These are phyloP conservation scores for Anthoceros angustus DNA, from an alignment of 225 moss, liverwort and hornwort species.

Conservation along the genomic window DNA sequence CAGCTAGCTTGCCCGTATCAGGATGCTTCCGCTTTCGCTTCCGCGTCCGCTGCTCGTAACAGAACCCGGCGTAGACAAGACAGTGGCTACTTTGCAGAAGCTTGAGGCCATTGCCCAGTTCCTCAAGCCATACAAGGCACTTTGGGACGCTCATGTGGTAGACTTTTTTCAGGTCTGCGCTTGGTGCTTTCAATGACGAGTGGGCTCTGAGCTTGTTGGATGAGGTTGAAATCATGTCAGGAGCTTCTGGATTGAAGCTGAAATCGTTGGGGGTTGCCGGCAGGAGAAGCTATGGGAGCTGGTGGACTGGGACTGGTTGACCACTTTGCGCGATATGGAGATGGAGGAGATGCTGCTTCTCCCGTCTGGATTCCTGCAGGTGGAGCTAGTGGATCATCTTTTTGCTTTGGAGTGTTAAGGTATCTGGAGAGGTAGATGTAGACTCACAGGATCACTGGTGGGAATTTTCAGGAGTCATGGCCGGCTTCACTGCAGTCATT, in stretches of 20 bases:
- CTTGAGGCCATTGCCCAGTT: conserved; percentile 19
- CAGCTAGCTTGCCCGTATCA: too few relatives aligned
- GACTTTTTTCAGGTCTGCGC: conserved; percentile 39
- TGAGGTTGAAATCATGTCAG: not conserved
- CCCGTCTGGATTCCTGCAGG: conserved; percentile 34
- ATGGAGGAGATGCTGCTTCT: conserved; percentile 25
- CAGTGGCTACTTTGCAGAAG: conserved; percentile 13
- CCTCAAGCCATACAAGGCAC: conserved; percentile 23
- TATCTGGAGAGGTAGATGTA: not conserved
- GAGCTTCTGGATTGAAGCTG: not conserved
- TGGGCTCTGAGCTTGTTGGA: not conserved
- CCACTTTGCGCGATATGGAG: conserved; percentile 13
- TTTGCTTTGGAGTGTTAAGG: not conserved
- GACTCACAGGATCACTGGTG: not conserved
- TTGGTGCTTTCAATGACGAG: not conserved
- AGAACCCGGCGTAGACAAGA: too few relatives aligned
- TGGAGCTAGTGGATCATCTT: not conserved
- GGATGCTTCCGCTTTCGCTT: too few relatives aligned
- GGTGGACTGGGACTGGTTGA: conserved; percentile 29
- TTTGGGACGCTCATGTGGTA: conserved; percentile 49
- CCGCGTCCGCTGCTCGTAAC: too few relatives aligned
- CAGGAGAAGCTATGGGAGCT: conserved; percentile 38
- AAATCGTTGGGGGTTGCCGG: not conserved
- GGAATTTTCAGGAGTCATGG: conserved; percentile 27
- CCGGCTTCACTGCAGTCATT: conserved; percentile 33